Conservation (phyloP, 129 eudicot genomes). For the Erigeron canadensis region DNA sequence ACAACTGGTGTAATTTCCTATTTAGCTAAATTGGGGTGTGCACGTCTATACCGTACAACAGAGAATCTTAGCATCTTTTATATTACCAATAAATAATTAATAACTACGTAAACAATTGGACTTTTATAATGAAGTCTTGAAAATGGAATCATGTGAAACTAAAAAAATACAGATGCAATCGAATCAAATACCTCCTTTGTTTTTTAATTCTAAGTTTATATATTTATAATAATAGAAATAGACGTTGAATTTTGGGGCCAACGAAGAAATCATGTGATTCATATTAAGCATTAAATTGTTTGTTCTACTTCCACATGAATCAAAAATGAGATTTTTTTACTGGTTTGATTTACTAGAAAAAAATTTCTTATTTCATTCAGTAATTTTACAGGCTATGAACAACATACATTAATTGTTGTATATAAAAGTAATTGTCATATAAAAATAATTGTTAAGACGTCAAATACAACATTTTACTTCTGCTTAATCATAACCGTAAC, state of each 20-base stretch:
- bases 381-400: no score
- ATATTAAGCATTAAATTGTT: background rate
- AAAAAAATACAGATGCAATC: constrained; percentile 1
- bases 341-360: background rate
- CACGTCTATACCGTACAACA: constrained; percentile 16
- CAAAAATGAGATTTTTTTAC: background rate
- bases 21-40: background rate
- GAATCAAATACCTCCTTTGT: constrained; percentile 19
- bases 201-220: background rate
- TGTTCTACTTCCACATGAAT: background rate
- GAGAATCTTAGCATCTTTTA: constrained; percentile 1
- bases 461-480: no score
- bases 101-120: background rate
- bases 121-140: background rate
- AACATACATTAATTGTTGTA: background rate
- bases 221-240: background rate
- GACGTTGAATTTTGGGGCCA: constrained; percentile 14
- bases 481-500: no score
- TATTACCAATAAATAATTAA: constrained; percentile 1
- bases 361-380: background rate
- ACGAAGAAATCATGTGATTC: constrained; percentile 20
- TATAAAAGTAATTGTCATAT: no score
- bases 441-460: no score
- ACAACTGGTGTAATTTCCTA: background rate
- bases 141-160: background rate